Percentiles rank a stretch among this genome's conserved stretches.
Evolutionary conservation across 2,329 filamentous ascomycete genomes (phyloP).

Genomic region (Blumeriella jaapii): DNA sequence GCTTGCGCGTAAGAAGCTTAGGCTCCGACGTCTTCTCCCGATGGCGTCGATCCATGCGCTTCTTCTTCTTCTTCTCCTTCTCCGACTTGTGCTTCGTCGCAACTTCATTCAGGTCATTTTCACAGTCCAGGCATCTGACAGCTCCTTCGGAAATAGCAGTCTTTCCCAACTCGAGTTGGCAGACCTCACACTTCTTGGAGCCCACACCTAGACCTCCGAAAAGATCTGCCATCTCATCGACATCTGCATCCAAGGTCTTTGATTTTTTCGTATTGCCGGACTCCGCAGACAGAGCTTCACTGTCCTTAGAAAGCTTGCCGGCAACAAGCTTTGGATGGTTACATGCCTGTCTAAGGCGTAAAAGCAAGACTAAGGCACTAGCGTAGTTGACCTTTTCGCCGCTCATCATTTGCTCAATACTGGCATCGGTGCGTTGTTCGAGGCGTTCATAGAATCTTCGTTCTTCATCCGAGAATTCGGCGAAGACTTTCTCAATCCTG

Average conservation of each 20-base stretch:
- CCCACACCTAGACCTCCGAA: conserved; percentile 63
- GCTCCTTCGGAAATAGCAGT: conserved; percentile 30
- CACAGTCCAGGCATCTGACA: conserved; percentile 62
- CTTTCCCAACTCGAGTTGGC: conserved; percentile 24
- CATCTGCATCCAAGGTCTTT: conserved; percentile 39
- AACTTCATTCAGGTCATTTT: conserved; percentile 58
- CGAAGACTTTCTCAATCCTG: conserved; percentile 70
- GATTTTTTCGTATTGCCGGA: conserved; percentile 33
- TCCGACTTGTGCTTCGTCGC: conserved; percentile 31
- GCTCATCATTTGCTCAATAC: conserved; percentile 80
- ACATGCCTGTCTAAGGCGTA: conserved; percentile 84
- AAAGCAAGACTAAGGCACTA: conserved; percentile 81
- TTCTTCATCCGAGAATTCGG: conserved; percentile 70
- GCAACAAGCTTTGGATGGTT: conserved; percentile 87
- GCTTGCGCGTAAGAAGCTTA: conserved; percentile 35
- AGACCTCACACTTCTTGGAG: conserved; percentile 27
- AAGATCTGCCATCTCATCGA: conserved; percentile 77
- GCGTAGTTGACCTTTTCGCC: conserved; percentile 75
- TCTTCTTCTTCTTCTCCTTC: conserved; percentile 30
- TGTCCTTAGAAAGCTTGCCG: conserved; percentile 75
- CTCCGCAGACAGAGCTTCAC: conserved; percentile 66
- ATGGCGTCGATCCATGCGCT: conserved; percentile 13
- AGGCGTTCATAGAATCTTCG: conserved; percentile 76
- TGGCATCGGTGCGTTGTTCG: conserved; percentile 73
- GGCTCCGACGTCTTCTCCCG: conserved; percentile 22